phyloP scores from a whole-genome alignment of 129 eudicot genomes.

The Glebionis coronaria region DNA sequence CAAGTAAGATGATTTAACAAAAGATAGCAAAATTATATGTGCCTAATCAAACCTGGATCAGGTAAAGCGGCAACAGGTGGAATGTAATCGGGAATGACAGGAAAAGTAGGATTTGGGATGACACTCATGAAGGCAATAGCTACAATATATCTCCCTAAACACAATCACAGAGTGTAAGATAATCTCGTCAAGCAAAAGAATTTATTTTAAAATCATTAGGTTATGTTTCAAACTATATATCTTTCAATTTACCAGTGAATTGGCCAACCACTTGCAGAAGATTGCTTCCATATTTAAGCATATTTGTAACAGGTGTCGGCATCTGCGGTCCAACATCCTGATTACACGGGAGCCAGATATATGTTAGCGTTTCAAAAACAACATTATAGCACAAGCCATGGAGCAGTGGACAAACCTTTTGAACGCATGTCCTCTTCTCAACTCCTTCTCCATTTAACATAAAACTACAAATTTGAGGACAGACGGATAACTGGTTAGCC shows the following conservation, averaged over 20 bases:
- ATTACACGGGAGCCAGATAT: slow-evolving; percentile 1
- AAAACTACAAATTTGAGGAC: slow-evolving; percentile 40
- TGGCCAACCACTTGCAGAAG: slow-evolving; percentile 89
- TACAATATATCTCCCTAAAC: slow-evolving; percentile 54
- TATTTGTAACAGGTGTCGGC: slow-evolving; percentile 62
- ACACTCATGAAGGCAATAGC: slow-evolving; percentile 62
- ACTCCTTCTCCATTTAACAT: slow-evolving; percentile 72
- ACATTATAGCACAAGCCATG: slow-evolving; percentile 14
- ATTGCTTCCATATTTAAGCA: slow-evolving; percentile 82
- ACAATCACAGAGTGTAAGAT: slow-evolving; percentile 1
- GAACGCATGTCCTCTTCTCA: slow-evolving; percentile 48
- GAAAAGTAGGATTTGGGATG: slow-evolving; percentile 32
- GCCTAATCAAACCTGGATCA: slow-evolving; percentile 48
- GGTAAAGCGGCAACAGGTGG: slow-evolving; percentile 45
- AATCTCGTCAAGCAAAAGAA: slow-evolving; percentile 6
- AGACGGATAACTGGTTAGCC: slow-evolving; percentile 13
- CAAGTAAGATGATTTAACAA: background rate
- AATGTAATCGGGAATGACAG: slow-evolving; percentile 51
- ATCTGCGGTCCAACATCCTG: slow-evolving; percentile 84
- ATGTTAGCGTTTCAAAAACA: slow-evolving; percentile 24
- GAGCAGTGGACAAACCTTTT: slow-evolving; percentile 48
- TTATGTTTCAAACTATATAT: background rate
- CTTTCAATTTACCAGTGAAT: slow-evolving; percentile 52
- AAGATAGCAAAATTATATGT: background rate
- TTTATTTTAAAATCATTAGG: background rate